phyloP scores from a whole-genome alignment of 106 monocot genomes.

The Dendrobium nobile region DNA sequence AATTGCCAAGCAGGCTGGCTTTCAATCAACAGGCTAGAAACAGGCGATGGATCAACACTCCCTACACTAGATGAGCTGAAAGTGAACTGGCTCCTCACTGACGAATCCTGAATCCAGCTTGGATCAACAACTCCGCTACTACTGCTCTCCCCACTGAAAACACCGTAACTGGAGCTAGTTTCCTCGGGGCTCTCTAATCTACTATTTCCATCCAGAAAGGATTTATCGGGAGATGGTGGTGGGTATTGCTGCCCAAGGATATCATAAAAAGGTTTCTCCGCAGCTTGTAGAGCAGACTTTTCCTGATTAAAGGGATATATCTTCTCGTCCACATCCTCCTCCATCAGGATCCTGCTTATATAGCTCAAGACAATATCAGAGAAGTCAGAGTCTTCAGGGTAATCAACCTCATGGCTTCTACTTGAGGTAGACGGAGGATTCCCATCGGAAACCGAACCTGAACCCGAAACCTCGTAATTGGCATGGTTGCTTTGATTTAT shows the following conservation, averaged over 20 bases:
- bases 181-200: conserved; percentile 12
- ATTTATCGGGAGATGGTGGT: conserved; percentile 19
- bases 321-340: conserved; percentile 87
- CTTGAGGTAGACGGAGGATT: conserved; percentile 1
- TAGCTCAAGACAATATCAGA: conserved; percentile 52
- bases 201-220: background rate
- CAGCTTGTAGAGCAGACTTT: conserved; percentile 52
- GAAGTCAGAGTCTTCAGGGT: conserved; percentile 33
- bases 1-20: conserved; percentile 50
- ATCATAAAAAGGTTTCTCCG: conserved; percentile 81
- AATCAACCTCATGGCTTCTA: conserved; percentile 6
- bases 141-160: conserved; percentile 8
- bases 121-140: background rate
- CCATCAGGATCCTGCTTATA: conserved; percentile 75
- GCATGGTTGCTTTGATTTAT: background rate
- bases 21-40: conserved; percentile 13
- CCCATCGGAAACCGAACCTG: background rate
- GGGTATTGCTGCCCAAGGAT: conserved; percentile 64
- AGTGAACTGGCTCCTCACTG: background rate
- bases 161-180: background rate
- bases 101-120: conserved; percentile 3
- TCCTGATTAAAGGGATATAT: conserved; percentile 31
- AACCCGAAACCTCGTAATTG: background rate
- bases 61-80: background rate
- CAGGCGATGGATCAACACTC: background rate